Evolutionary conservation across 805 yeast species (phyloP), one percentile per base, ranked within the genome.

Genomic region (Cyberlindnera saturnus): DNA sequence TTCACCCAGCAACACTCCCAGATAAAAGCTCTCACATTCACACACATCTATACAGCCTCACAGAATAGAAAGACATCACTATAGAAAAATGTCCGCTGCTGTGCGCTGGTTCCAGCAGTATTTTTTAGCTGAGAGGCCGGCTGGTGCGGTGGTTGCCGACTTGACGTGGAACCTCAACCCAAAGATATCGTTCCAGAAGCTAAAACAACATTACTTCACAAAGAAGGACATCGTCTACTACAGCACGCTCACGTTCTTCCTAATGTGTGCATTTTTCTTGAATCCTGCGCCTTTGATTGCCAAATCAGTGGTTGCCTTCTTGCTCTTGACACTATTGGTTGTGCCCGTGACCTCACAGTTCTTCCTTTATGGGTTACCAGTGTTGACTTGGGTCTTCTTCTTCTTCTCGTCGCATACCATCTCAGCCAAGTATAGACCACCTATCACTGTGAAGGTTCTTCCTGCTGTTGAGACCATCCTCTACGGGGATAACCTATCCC

Each of bases 401-500:
- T 90, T 82, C 65, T 88, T 85, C 65, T 75, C 83, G 20, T 80
- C 89, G 36, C 74, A 86, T 14, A 81, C 79, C 53, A 82, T 90
- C 53, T 86, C 95, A 9, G 72, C 79, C 4, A 62, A 67, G 4
- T 79, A 82, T 74, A 81, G 91, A 59, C 96, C 96, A 5, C 83
- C 89, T n/a, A 91, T 90, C 51, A 77, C 81, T 38, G 97, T 90
- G 43, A 82, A 90, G 52, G 82, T 86, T 18, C 73, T 90, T 39
- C 97, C 98, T 0, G 93, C 95, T 3, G 71, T 89, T 67, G 98
- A 90, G 63, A 87, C 96, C 34, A 84, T 90, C 43, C 67, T 91
- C 46, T 90, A 88, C 59, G 97, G 97, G 40, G 96, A 90, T 56
- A 86, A 91, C 64, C 71, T 91, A 55, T 81, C 90, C 41, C 86